Evolutionary conservation across 1,284 basidiomycete species (phyloP), one percentile per base, ranked within the genome.

Genomic region (Leccinum colubrinum): DNA sequence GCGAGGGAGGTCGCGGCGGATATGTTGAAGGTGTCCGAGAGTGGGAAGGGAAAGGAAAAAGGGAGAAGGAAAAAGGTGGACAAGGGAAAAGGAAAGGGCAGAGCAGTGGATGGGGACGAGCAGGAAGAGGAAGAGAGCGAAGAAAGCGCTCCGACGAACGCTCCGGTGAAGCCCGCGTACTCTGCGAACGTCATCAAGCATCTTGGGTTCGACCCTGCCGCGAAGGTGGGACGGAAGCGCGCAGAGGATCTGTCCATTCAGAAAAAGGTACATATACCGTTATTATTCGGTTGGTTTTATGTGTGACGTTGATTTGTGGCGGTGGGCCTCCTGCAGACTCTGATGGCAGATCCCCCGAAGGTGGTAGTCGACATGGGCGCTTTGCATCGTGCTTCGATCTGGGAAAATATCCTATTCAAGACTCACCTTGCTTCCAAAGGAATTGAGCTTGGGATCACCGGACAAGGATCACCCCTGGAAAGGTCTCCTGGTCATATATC

Each of bases 341-440:
- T 98, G 43, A 88, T 90, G 78, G 83, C 81, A 5, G 84, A 83
- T 25, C 83, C 88, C 11, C 81, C 85, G 4, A 82, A 88, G 62
- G 85, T 94, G 27, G 77, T 98, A 30, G 75, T 80, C 6, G 85
- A 93, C 65, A 81, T 99, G 30, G 96, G 95, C 8, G 77, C 84
- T 33, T 79, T 98, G 11, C 94, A 97, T 72, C 87, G 94, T n/a
- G 84, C 87, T 3, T 87, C 86, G 65, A 83, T 92, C 15, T 95
- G 93, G 92, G 93, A 97, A 77, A 93, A 92, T 67, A 88, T 95
- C 56, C 78, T 88, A 33, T 81, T 96, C 65, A 93, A 93, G 69
- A 78, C 80, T 22, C 83, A 80, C 22, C 74, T 90, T 11, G 75
- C 79, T 22, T 76, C 78, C 6, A 84, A 83, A 65, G 86, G 85